Evolutionary conservation across 495 filamentous ascomycete species (phyloP), one percentile per base, ranked within the genome.

Genomic region (Neurospora sp.): DNA sequence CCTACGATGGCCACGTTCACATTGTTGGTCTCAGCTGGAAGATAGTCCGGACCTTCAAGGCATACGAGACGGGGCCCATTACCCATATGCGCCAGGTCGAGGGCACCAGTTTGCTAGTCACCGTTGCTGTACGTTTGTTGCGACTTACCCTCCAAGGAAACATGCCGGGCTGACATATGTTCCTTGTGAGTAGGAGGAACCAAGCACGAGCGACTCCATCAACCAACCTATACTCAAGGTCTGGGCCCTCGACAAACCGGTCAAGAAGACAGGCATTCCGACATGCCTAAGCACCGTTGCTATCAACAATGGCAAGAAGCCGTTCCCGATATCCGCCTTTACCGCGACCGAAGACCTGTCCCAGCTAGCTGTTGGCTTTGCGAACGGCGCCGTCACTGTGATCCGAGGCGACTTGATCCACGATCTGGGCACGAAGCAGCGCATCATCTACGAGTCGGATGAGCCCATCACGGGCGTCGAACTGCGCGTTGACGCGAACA

Each of bases 61-160:
- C 94, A 27, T 90, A 96, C 78, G 92, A 97, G 59, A 83, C 82
- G 39, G 86, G 89, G 8, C 88, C 90, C 72, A 94, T 99, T 71
- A 96, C 91, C n/a, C 92, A 98, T 78, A 94, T 98, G 88, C 94
- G 91, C 82, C 96, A 99, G 84, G 87, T 98, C 8, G 91, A 93
- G 73, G 92, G 92, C 42, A 97, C 95, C 3, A 89, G 92, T 38
- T 80, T 98, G 72, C 86, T 99, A 20, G 90, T 97, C 4, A 97
- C 96, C 0, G 87, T 98, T 45, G 88, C 93, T 69, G 85, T 87
- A 78, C 16, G 40, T 69, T 65, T 31, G 12, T n/a, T 42, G 27
- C 27, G 45, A 31, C 53, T 61, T 61, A 61, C 53, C 35, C 35
- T 37, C 35, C 35, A 37, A 37, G 17, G 31, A 35, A 37, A 14